These are phyloP conservation scores for Cytospora chrysosperma DNA, from an alignment of 2,329 filamentous ascomycete species.

Conservation along the genomic window DNA sequence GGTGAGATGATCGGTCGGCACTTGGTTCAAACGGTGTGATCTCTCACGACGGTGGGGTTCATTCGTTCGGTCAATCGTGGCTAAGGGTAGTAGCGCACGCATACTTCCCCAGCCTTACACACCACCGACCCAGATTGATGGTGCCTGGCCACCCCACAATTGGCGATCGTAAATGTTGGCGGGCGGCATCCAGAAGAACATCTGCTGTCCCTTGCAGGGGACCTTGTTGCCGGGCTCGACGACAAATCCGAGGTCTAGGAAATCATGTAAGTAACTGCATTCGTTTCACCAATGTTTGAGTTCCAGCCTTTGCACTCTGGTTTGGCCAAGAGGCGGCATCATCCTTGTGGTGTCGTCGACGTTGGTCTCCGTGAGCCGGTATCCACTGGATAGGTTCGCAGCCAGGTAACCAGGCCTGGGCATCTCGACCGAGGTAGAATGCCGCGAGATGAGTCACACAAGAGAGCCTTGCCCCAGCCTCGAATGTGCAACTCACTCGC, in stretches of 20 bases:
- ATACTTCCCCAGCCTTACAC: not conserved
- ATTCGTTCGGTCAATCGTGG: not conserved
- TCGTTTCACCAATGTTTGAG: not conserved
- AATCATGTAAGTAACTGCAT: slow-evolving; percentile 16
- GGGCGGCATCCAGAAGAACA: slow-evolving; percentile 22
- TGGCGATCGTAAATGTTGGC: slow-evolving; percentile 13
- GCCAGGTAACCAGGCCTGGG: not conserved
- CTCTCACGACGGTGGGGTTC: not conserved
- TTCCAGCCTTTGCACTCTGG: not conserved
- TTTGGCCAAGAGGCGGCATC: slow-evolving; percentile 19
- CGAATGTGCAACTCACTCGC: slow-evolving; percentile 7
- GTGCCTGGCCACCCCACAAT: slow-evolving; percentile 7
- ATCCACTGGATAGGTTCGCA: slow-evolving; percentile 6
- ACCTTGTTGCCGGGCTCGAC: slow-evolving; percentile 20
- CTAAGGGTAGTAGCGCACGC: not conserved
- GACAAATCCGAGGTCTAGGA: slow-evolving; percentile 22
- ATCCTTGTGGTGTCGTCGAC: slow-evolving; percentile 25
- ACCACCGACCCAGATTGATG: slow-evolving; percentile 14
- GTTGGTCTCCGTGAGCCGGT: slow-evolving; percentile 15
- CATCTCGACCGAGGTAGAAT: slow-evolving; percentile 3
- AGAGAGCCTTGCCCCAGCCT: slow-evolving; percentile 24
- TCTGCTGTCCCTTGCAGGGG: slow-evolving; percentile 23
- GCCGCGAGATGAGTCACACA: not conserved
- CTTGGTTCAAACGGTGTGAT: not conserved
- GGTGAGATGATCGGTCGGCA: too few relatives aligned